Evolutionary conservation across 2,329 filamentous ascomycete genomes (phyloP).

Genomic region (Arthrobotrys iridis): DNA sequence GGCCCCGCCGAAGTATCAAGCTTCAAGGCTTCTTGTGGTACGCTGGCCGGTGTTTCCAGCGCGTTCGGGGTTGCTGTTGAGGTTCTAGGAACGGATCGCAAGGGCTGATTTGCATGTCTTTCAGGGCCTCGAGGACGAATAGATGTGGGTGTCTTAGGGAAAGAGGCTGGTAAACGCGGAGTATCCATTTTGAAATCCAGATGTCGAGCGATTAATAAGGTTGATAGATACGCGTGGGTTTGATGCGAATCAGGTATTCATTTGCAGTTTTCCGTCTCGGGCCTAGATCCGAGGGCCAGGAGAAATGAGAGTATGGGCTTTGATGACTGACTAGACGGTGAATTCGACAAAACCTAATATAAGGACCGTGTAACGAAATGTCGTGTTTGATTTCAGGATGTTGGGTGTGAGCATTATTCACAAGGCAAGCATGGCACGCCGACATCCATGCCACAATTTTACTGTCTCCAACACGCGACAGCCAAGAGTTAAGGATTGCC

Average conservation of each 20-base stretch:
- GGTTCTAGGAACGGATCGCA: constrained; percentile 54
- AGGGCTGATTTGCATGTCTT: constrained; percentile 1
- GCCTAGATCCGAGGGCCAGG: background rate
- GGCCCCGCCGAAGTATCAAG: constrained; percentile 63
- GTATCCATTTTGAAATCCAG: constrained; percentile 30
- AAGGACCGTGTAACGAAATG: too few species aligned
- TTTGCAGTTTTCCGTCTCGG: constrained; percentile 7
- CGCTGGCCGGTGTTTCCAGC: constrained; percentile 2
- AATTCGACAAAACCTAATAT: too few species aligned
- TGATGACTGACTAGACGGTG: background rate
- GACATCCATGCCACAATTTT: too few species aligned
- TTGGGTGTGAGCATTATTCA: background rate
- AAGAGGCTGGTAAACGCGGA: constrained; percentile 40
- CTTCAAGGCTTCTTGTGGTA: constrained; percentile 6
- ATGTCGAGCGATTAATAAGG: background rate
- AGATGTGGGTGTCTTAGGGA: constrained; percentile 45
- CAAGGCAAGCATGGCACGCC: too few species aligned
- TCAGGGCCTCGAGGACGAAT: constrained; percentile 35
- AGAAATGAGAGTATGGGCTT: background rate
- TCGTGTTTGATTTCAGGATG: background rate
- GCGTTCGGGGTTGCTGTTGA: background rate
- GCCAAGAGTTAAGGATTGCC: background rate
- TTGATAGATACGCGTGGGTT: constrained; percentile 9
- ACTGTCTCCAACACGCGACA: constrained; percentile 18
- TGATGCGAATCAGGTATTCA: background rate